These are phyloP conservation scores for Aspergillus biplanus DNA, from an alignment of 495 filamentous ascomycete species.

Conservation along the genomic window DNA sequence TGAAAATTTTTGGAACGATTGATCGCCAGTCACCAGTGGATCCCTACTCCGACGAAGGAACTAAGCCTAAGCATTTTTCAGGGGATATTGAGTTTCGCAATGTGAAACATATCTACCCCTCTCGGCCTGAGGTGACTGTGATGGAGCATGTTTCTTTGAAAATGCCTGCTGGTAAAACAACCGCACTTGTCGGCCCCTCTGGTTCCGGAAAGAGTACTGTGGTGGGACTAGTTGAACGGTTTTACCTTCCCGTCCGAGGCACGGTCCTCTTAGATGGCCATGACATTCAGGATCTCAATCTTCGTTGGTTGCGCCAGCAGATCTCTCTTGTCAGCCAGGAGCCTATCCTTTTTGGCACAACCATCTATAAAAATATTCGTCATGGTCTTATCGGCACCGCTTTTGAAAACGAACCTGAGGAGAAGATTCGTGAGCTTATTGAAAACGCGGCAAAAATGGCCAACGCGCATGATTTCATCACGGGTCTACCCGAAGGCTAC, in stretches of 20 bases:
- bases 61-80: conserved; percentile 68
- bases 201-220: conserved; percentile 93
- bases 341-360: conserved; percentile 70
- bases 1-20: conserved; percentile 91
- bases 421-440: conserved; percentile 69
- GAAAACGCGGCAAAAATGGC: conserved; percentile 84
- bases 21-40: conserved; percentile 88
- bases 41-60: conserved; percentile 70
- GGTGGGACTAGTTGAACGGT: conserved; percentile 87
- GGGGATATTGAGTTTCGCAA: conserved; percentile 82
- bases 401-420: conserved; percentile 65
- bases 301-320: conserved; percentile 89
- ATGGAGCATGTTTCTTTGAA: conserved; percentile 79
- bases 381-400: conserved; percentile 87
- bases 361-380: conserved; percentile 83
- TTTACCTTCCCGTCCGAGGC: conserved; percentile 87
- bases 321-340: conserved; percentile 90
- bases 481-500: conserved; percentile 81
- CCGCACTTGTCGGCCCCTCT: conserved; percentile 84
- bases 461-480: conserved; percentile 92
- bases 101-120: conserved; percentile 93
- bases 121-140: conserved; percentile 83
- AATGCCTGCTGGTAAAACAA: conserved; percentile 84
- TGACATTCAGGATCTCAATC: conserved; percentile 78
- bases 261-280: conserved; percentile 81